Conservation (phyloP, 306 rosid species). For the Abrus precatorius region DNA sequence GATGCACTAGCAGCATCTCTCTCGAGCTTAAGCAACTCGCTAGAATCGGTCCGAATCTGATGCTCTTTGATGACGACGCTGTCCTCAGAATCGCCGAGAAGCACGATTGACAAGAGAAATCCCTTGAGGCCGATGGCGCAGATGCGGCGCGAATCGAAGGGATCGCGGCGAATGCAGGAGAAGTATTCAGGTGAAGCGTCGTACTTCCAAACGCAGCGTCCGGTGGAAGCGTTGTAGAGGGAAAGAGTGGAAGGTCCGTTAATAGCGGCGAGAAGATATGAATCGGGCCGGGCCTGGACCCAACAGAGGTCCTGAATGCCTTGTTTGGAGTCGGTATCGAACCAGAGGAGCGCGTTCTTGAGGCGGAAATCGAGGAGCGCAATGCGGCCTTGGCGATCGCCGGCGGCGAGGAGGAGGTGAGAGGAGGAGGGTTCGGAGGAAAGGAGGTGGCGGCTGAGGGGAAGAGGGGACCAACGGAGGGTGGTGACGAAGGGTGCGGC, state of each 20-base stretch:
- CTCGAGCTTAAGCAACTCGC: conserved; percentile 77
- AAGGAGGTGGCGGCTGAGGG: conserved; percentile 85
- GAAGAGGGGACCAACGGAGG: conserved; percentile 85
- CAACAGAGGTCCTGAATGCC: conserved; percentile 95
- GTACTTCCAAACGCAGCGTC: conserved; percentile 89
- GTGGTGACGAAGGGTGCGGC: conserved; percentile 90
- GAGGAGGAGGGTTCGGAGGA: conserved; percentile 84
- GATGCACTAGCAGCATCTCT: conserved; percentile 52
- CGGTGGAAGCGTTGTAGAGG: conserved; percentile 66
- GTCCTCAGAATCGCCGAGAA: conserved; percentile 73
- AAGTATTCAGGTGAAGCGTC: conserved; percentile 78
- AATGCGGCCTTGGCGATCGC: conserved; percentile 90
- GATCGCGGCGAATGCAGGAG: conserved; percentile 88
- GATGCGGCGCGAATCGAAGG: conserved; percentile 88
- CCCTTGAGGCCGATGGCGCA: conserved; percentile 88
- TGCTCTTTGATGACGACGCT: conserved; percentile 69
- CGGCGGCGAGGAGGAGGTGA: conserved; percentile 93
- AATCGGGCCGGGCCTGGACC: conserved; percentile 79
- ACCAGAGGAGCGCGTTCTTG: conserved; percentile 70
- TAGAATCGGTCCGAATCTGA: conserved; percentile 69
- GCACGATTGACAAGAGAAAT: conserved; percentile 67
- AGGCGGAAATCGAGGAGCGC: conserved; percentile 81
- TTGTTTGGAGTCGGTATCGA: conserved; percentile 66
- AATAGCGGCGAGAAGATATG: conserved; percentile 71
- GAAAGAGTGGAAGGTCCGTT: conserved; percentile 79